phyloP scores from a whole-genome alignment of 1,284 basidiomycete species.

The Leccinum pachyderme region DNA sequence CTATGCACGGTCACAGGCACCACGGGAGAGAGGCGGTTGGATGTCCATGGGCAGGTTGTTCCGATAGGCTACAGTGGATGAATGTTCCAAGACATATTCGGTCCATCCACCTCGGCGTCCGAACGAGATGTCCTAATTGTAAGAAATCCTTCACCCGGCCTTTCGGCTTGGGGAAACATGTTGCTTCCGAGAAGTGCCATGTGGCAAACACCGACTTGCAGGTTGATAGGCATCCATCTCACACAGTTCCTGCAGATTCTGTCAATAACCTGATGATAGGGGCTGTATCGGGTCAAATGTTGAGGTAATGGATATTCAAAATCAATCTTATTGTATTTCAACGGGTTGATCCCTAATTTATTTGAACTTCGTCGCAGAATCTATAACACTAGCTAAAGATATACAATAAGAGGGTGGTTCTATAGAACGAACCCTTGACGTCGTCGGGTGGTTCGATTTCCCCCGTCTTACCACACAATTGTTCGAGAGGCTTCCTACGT shows the following conservation, averaged over 20 bases:
- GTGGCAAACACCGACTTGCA: neutral
- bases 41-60: conserved; percentile 15
- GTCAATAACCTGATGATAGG: neutral
- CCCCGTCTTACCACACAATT: neutral
- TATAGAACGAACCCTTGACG: too few relatives aligned
- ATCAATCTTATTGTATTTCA: neutral
- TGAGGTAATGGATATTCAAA: neutral
- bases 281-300: neutral
- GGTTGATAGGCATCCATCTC: neutral
- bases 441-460: neutral
- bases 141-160: conserved; percentile 14
- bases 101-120: conserved; percentile 10
- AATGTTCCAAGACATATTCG: conserved; percentile 16
- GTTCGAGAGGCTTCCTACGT: neutral
- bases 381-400: neutral
- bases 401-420: neutral
- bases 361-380: neutral
- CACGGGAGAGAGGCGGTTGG: neutral
- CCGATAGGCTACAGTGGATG: conserved; percentile 11
- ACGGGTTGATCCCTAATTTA: neutral
- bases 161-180: conserved; percentile 16
- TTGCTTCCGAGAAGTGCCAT: conserved; percentile 17
- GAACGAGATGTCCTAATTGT: conserved; percentile 11
- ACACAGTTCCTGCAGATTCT: neutral
- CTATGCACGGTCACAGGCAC: conserved; percentile 8